Conservation (phyloP, 2,329 filamentous ascomycete genomes). For the Calonectria hongkongensis region DNA sequence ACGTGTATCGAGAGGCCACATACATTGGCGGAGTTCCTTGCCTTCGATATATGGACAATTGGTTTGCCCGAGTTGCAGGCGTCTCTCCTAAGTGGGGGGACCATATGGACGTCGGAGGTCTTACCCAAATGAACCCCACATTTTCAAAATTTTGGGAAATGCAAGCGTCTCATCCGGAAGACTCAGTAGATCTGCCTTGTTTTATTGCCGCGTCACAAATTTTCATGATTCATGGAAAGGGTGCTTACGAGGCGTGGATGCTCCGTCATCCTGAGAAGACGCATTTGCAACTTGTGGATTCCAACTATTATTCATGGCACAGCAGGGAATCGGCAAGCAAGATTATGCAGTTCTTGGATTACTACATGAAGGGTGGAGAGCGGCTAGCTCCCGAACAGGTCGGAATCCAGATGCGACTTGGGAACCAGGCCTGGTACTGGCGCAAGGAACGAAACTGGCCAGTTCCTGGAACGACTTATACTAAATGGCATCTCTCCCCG, state of each 20-base stretch:
- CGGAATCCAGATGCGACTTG: constrained; percentile 17
- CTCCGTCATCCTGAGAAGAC: neutral
- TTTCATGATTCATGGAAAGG: constrained; percentile 11
- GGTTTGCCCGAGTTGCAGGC: constrained; percentile 8
- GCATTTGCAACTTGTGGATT: neutral
- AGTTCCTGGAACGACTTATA: constrained; percentile 2
- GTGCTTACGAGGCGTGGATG: constrained; percentile 15
- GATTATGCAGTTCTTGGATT: neutral
- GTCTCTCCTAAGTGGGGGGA: constrained; percentile 4
- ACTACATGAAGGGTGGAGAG: neutral
- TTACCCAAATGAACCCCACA: neutral
- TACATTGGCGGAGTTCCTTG: constrained; percentile 9
- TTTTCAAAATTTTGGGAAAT: constrained; percentile 5
- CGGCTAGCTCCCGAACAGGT: neutral
- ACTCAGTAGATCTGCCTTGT: neutral
- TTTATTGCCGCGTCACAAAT: neutral
- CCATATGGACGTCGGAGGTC: neutral
- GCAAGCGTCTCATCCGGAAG: neutral
- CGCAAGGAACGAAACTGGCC: constrained; percentile 9
- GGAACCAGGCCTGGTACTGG: constrained; percentile 4
- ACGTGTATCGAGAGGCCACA: neutral
- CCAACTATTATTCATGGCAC: constrained; percentile 11
- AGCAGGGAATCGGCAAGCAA: neutral
- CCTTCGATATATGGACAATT: neutral
- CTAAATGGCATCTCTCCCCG: neutral